Base-by-base conservation (phyloP, 2,329 filamentous ascomycete species). In the Hypoxylon sp. region DNA sequence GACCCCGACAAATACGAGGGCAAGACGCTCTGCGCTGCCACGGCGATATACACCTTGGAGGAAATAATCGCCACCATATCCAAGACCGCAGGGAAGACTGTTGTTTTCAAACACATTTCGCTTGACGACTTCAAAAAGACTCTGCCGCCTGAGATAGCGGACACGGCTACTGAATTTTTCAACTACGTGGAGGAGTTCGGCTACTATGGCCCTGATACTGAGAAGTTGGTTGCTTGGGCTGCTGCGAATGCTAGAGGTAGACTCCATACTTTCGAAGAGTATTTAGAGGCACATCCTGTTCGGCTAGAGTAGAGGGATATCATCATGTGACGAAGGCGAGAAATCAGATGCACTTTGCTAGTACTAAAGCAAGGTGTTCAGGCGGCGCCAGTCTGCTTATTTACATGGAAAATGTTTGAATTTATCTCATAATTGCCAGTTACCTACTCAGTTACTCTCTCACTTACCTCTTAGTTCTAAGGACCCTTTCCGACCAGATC, bases 21-120 rank as follows among this genome's bases (percentile, higher is more conserved):
- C 12, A 80, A 80, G 66, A 78, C 73, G 2, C 76, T 88, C 29
- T 76, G 78, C 16, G 85, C 78, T 0, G 83, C 84, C 0, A 72
- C 75, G 14, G 76, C 76, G 77, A 63, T 82, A 3, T 77, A 77
- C 58, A 70, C 76, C 3, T 71, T 79, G 6, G 69, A 77, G 1
- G 77, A 85, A 27, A 75, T 84, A 1, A 78, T 77, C 5, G 71
- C 74, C 2, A 74, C 77, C 3, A 76, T 86, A 45, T 74, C 72
- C 2, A 76, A 76, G 53, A 77, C 79, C 2, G 79, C 78, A 0
- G 81, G 83, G 0, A 79, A 83, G 68, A 71, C 62, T 1, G 71
- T 77, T 6, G 53, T 64, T 4, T 70, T 59, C 47, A 57, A 64
- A 32, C 68, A 69, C 46, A 32, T 69, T 16, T 41, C 70, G 16